Evolutionary conservation across 2,329 filamentous ascomycete genomes (phyloP).

Genomic region (Hymenoscyphus scutula): DNA sequence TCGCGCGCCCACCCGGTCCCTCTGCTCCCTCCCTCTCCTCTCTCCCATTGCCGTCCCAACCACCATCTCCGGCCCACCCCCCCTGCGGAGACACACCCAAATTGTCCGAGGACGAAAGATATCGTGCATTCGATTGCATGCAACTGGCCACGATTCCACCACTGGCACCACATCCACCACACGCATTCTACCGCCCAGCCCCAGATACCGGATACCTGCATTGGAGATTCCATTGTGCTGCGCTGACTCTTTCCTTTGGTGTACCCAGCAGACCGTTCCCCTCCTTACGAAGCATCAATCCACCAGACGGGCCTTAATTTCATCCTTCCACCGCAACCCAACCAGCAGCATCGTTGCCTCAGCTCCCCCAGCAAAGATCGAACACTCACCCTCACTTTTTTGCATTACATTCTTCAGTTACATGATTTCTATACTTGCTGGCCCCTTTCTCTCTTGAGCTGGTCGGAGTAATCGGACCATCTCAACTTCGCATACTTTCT

Average conservation of each 20-base stretch:
- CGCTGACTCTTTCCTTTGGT: slow-evolving; percentile 28
- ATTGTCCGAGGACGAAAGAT: slow-evolving; percentile 24
- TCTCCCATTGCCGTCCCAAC: slow-evolving; percentile 3
- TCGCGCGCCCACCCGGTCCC: slow-evolving; percentile 2
- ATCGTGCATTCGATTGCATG: slow-evolving; percentile 25
- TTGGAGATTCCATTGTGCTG: slow-evolving; percentile 27
- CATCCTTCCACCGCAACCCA: background rate
- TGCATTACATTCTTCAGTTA: background rate
- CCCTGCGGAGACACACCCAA: slow-evolving; percentile 8
- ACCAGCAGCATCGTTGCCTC: background rate
- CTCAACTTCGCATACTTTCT: slow-evolving; percentile 23
- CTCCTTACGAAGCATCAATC: slow-evolving; percentile 23
- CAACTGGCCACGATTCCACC: slow-evolving; percentile 20
- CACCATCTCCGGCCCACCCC: slow-evolving; percentile 7
- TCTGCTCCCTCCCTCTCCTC: too few species aligned
- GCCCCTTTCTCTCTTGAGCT: slow-evolving; percentile 12
- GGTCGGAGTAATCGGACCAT: slow-evolving; percentile 12
- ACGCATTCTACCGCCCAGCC: slow-evolving; percentile 13
- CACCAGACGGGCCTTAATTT: slow-evolving; percentile 12
- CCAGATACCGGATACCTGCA: slow-evolving; percentile 29
- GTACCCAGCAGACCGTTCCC: slow-evolving; percentile 29
- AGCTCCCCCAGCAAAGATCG: background rate
- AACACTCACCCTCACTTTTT: slow-evolving; percentile 3
- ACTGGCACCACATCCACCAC: slow-evolving; percentile 17
- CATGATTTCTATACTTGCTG: slow-evolving; percentile 10